Base-by-base conservation (phyloP, 2,329 filamentous ascomycete genomes). In the Aspergillus sp. region DNA sequence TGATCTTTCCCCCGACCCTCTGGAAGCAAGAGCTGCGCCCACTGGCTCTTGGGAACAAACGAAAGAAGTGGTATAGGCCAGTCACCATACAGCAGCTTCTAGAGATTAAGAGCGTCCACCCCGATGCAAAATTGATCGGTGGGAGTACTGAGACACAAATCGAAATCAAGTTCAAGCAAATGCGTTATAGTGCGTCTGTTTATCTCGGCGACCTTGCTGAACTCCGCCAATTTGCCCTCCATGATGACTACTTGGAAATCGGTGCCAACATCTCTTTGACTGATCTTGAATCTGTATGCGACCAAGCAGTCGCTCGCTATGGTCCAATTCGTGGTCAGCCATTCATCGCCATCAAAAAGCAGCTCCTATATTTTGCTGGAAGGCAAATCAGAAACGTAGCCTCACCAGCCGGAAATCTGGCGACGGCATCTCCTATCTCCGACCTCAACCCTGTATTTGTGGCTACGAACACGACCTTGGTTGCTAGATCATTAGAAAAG, bases 81-180 rank as follows among this genome's bases (percentile, higher is more conserved):
- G 89, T 91, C 33, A 97, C 90, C 0, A 72, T 98, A 15, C 82
- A 91, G 40, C 93, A 99, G 70, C 80, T 99, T 15, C 82, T 98
- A 15, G 89, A 96, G 70, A 96, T 99, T 77, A 98, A 98, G 79
- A 87, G 82, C 66, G 86, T 84, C 0, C 88, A 91, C 64, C 93
- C 93, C 0, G 86, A 88, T 24, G 91, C 93, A 4, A 99, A 98
- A 75, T 86, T 99, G 60, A 96, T 99, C 60, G 93, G 92, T 50
- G 95, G 95, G 60, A 96, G 92, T 72, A 96, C 93, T 2, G 95
- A 99, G 75, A 98, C 93, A 0, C 95, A 98, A 75, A 98, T 99
- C 60, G 95, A 99, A 76, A 90, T 96, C 77, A 97, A 96, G 76
- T 98, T 99, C 83, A 98, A 98, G 78, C 91, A 89, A 1, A 85